These are phyloP conservation scores for Daphne laureola DNA, from an alignment of 441 rosid species.

Conservation along the genomic window DNA sequence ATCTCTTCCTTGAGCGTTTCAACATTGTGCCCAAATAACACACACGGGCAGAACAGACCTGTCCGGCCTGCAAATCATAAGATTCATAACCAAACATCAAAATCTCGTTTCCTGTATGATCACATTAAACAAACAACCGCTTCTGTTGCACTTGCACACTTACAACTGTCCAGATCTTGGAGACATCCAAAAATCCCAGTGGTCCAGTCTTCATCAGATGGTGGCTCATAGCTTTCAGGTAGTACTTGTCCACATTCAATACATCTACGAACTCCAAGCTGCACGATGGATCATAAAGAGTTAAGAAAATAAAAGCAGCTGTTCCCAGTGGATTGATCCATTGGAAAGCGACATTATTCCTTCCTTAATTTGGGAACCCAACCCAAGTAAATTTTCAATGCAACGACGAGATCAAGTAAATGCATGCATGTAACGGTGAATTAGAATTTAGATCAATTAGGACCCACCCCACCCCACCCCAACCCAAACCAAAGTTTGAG, in stretches of 20 bases:
- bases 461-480: no score
- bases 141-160: slow-evolving; percentile 10
- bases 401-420: neutral
- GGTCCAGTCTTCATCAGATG: slow-evolving; percentile 87
- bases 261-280: slow-evolving; percentile 58
- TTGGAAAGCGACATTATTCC: neutral
- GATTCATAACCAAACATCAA: neutral
- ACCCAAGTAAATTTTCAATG: neutral
- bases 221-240: slow-evolving; percentile 81
- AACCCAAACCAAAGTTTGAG: no score
- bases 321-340: no score
- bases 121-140: neutral
- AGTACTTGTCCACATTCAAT: slow-evolving; percentile 71
- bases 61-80: slow-evolving; percentile 41
- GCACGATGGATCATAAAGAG: neutral
- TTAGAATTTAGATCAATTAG: neutral
- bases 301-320: neutral
- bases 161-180: slow-evolving; percentile 70
- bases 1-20: slow-evolving; percentile 63
- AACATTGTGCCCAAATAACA: slow-evolving; percentile 69
- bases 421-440: slow-evolving; percentile 3
- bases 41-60: slow-evolving; percentile 81
- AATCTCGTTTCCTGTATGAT: no score
- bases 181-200: slow-evolving; percentile 65
- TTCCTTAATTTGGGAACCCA: slow-evolving; percentile 5